Evolutionary conservation across 208 protist genomes (phyloP), one percentile per base, ranked within the genome.

Genomic region (Trypanosoma brucei): DNA sequence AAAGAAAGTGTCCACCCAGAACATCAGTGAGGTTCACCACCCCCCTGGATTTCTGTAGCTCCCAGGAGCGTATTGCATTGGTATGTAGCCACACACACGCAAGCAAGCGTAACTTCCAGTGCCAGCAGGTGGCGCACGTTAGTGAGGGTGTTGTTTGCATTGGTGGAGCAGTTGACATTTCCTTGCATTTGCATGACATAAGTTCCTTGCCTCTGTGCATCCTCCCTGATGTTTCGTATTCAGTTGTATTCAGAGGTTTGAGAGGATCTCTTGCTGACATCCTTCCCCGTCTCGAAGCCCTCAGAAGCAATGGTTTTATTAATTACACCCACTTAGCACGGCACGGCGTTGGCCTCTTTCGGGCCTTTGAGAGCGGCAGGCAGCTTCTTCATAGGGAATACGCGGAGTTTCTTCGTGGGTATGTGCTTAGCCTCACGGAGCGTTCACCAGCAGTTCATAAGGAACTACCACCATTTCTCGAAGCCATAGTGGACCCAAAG

Each of bases 281-380:
- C n/a, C 76, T 94, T 52, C 73, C 78, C 1, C 74, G 71, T 51
- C 76, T 94, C 9, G 78, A 79, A 31, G 56, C 57, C 35, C 13
- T 94, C 1, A 53, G 59, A 38, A 40, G 46, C 14, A 35, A 68
- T 48, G 88, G 88, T 7, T 84, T 88, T 49, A 33, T 89, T 13
- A 94, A 94, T 71, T 94, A 91, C 76, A 63, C 55, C 8, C 85
- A 94, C 75, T 61, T 87, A 1, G 88, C 81, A 0, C 78, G 85
- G 0, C 88, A 94, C 62, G 88, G 88, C 14, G 54, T 84, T 9
- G 69, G 81, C 1, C 64, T 79, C 13, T 72, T 68, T 42, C 75
- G 70, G 34, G 64, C 81, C 54, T 94, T 86, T 75, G 63, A 86
- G 35, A 74, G 75, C 48, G 83, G 72, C 0, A 74, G 79, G 55